Base-by-base conservation (phyloP, 805 yeast species). In the Teunomyces kruisii region DNA sequence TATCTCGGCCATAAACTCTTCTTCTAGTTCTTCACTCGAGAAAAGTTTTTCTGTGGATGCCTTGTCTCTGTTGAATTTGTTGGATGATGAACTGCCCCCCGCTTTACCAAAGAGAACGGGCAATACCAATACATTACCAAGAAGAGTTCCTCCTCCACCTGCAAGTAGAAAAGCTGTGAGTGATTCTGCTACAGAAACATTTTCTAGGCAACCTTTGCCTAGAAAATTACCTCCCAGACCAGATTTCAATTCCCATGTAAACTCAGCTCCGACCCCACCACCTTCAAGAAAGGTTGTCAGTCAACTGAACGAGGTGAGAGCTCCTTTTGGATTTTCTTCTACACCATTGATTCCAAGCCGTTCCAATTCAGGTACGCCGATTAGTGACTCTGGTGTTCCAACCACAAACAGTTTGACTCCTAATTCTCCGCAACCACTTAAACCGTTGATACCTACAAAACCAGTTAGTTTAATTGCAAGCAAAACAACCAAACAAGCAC, bases 331-430 rank as follows among this genome's bases (percentile, higher is more conserved):
- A 2, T 70, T 70, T 42, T 54, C 70, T 3, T 48, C 70, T 1
- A 57, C 72, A 1, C 75, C 75, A 1, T 62, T 72, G 14, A 61
- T 70, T 15, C 75, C 75, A 5, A 64, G 65, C 16, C 54, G 68
- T 39, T 61, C 68, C 7, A 60, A 54, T 31, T 59, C 71, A 4
- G 52, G 57, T 2, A 58, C 70, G 2, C 65, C 69, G 35, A 19
- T 36, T 46, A 16, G 42, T 42, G 40, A 40, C 43, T 17, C 44
- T 17, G 29, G 44, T 29, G 36, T 31, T 36, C 12, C 16, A 27
- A 42, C 42, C 5, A 13, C 36, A 26, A 17, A 44, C 15, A 27
- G 24, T 13, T 22, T 17, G 24, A 13, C 41, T n/a, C 15, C 31
- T n/a, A 28, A 13, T 15, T 12, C 17, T 19, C 33, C 12, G 7